Percentiles rank a stretch among this genome's conserved stretches.
phyloP scores from a whole-genome alignment of 2,329 filamentous ascomycete genomes.

The Microdochium paspali region DNA sequence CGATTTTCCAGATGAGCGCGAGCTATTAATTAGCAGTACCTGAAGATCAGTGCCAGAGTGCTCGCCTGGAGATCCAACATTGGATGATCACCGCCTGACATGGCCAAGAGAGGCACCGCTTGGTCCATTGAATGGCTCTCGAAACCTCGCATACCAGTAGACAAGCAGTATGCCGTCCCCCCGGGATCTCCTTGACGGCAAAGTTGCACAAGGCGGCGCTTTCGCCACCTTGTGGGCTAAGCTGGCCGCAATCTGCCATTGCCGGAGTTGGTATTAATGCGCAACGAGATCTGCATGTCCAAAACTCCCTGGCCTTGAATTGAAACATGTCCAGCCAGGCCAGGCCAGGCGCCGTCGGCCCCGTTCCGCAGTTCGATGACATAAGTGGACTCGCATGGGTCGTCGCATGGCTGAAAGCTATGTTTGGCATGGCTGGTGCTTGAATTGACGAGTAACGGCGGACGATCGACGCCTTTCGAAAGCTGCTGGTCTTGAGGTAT shows the following conservation, averaged over 20 bases:
- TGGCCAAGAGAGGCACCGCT: no score
- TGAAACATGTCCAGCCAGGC: neutral
- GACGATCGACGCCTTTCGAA: no score
- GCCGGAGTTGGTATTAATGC: no score
- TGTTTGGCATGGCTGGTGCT: neutral
- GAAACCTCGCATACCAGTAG: neutral
- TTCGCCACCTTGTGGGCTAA: slow-evolving; percentile 17
- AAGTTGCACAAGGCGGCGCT: slow-evolving; percentile 6
- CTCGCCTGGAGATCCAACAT: neutral
- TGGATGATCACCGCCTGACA: slow-evolving; percentile 1
- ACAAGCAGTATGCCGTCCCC: no score
- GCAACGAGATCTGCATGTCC: neutral
- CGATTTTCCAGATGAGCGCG: slow-evolving; percentile 1
- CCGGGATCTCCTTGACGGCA: no score
- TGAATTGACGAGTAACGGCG: no score
- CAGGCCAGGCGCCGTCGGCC: neutral
- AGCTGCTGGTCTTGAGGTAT: no score
- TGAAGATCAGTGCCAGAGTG: no score
- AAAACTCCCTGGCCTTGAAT: neutral
- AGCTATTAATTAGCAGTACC: no score
- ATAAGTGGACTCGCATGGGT: neutral
- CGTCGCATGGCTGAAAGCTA: neutral
- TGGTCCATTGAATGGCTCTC: no score
- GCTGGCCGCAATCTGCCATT: no score
- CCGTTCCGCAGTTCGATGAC: neutral